Base-by-base conservation (phyloP, 2,329 filamentous ascomycete species). In the Verticillium dahliae region DNA sequence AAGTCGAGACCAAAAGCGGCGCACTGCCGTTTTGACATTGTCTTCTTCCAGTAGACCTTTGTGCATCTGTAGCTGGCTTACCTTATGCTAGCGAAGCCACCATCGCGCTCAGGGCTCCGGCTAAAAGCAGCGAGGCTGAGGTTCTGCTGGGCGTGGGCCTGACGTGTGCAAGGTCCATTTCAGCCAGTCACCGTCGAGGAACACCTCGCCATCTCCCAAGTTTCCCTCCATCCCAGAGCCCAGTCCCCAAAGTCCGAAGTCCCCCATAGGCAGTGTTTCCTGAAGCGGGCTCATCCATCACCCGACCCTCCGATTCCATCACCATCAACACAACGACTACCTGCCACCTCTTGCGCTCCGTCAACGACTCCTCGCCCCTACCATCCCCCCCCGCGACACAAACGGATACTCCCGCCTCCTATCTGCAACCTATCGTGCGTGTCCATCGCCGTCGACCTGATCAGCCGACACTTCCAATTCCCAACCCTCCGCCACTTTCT, bases 401-500 rank as follows among this genome's bases (percentile, higher is more conserved):
- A 55, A 54, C 58, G 61, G 52, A 61, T 59, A 39, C 55, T 13
- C 33, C 57, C 4, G 18, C n/a, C 18, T n/a, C 13, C 38, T 27
- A 27, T 27, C n/a, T 27, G 31, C 37, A n/a, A 15, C 15, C 38
- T 38, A 58, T 27, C 37, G 31, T 39, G 31, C 22, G 27, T 38
- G 41, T 4, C 31, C 37, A 45, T 27, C 41, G 27, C 41, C 22
- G 27, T 50, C 45, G 35, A 57, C 60, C 60, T 55, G 60, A 59
- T 56, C 60, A 31, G 37, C 45, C 37, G 54, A 59, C 56, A 41
- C 37, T 58, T 59, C 45, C 45, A 61, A 60, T 62, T 62, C 63
- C 66, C 61, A 64, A 63, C 65, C 66, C 68, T 64, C 63, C 69
- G 68, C 62, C 61, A 35, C 58, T 54, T 56, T 52, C 62, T 58